phyloP scores from a whole-genome alignment of 2,329 filamentous ascomycete genomes.

The Colletotrichum noveboracense region DNA sequence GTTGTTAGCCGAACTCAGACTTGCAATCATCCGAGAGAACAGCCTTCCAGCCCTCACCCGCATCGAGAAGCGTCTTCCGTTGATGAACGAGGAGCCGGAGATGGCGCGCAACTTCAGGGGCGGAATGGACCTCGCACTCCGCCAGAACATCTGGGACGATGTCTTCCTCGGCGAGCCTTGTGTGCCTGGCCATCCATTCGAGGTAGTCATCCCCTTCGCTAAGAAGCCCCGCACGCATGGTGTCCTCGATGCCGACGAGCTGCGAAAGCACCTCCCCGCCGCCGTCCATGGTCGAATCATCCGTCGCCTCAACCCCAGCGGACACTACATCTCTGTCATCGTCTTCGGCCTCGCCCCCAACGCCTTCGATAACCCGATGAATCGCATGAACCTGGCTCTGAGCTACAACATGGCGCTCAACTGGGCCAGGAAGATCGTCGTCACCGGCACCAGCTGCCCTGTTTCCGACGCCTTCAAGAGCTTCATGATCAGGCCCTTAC shows the following conservation, averaged over 20 bases:
- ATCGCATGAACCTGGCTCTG: not conserved
- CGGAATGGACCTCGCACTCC: not conserved
- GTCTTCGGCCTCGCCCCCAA: not conserved
- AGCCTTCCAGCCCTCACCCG: not conserved
- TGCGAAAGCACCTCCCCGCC: not conserved
- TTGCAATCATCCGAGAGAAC: not conserved
- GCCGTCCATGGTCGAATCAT: not conserved
- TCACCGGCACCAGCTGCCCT: not conserved
- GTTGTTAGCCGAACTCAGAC: not conserved
- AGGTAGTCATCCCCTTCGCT: not conserved
- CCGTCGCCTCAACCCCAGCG: not conserved
- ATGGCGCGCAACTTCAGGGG: not conserved
- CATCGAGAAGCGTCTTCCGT: not conserved
- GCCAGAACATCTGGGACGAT: not conserved
- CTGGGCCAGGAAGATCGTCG: not conserved
- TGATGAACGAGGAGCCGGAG: not conserved
- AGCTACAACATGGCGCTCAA: not conserved
- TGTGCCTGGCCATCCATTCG: not conserved
- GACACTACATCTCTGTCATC: not conserved
- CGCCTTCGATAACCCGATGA: not conserved
- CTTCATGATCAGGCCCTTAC: not conserved
- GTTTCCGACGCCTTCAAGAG: not conserved
- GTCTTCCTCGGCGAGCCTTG: not conserved
- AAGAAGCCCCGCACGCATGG: not conserved
- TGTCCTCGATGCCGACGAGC: not conserved